phyloP scores from a whole-genome alignment of 257 asterid genomes.

The Solanum corneliomulleri region DNA sequence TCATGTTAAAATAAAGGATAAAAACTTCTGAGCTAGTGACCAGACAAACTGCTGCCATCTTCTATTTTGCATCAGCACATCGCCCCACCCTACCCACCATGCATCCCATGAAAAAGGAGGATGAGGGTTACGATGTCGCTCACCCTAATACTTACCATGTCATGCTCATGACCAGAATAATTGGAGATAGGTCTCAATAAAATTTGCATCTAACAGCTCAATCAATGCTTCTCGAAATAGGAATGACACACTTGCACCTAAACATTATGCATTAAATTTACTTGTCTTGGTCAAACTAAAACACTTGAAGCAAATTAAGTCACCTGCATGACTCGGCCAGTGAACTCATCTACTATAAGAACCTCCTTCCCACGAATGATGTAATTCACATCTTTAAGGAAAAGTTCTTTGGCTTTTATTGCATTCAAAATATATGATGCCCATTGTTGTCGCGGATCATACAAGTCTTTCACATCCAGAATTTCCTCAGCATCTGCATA shows the following conservation, averaged over 20 bases:
- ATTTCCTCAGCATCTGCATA: conserved; percentile 98
- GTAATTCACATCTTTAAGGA: conserved; percentile 88
- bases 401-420: conserved; percentile 89
- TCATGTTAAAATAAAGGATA: not conserved
- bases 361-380: conserved; percentile 91
- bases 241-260: not conserved
- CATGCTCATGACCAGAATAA: not conserved
- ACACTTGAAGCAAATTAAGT: not conserved
- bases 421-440: conserved; percentile 93
- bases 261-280: not conserved
- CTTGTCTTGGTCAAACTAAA: not conserved
- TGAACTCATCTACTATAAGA: conserved; percentile 91
- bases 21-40: not conserved
- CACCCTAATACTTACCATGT: not conserved
- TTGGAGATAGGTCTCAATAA: not conserved
- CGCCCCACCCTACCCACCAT: not conserved
- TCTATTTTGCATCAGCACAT: not conserved
- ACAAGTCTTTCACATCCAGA: conserved; percentile 81
- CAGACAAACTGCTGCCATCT: not conserved
- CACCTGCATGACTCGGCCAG: conserved; percentile 99
- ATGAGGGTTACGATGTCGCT: not conserved
- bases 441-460: conserved; percentile 99
- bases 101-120: not conserved
- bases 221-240: not conserved
- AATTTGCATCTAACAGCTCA: not conserved